Evolutionary conservation across 495 filamentous ascomycete genomes (phyloP), one percentile per base, ranked within the genome.

Genomic region (Hypoxylon rickii): DNA sequence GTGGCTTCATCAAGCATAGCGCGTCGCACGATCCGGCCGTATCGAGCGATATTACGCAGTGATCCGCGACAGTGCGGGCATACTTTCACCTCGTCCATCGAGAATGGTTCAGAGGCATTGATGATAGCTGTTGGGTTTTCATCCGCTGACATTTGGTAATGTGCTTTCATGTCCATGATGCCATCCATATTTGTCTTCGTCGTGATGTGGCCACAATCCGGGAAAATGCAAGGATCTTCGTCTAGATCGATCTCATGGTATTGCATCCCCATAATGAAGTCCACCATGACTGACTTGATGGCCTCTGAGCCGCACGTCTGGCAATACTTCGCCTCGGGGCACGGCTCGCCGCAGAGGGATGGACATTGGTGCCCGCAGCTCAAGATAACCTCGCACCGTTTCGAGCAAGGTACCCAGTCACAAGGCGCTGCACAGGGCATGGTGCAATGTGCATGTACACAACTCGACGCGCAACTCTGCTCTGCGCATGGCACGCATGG

Each of bases 361-460:
- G 88, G 88, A 32, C 67, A 71, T 63, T 75, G 82, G 61, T 90
- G 86, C 0, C 86, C 86, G 59, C 89, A 95, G 0, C 15, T 17
- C 1, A 93, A 70, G 0, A 42, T 17, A 26, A 77, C 70, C 1
- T 73, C 63, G 48, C 89, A 94, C 3, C 89, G 77, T 37, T 75
- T 55, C 0, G 81, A 83, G 55, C 89, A 92, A 31, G 88, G 88
- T 6, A 87, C 65, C 61, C 81, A 79, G 52, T 86, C 76, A 63
- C 87, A 92, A 7, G 88, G 88, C 1, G 81, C 87, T 0, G 85
- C 83, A 51, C 89, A 92, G 22, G 87, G 86, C 79, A 90, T 80
- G n/a, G 74, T 70, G 50, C 86, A 87, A 31, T 61, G 48, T 19
- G 69, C 67, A 65, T 89, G 86, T 5, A 74, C 59, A 64, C 88